Base-by-base conservation (phyloP, 2,329 filamentous ascomycete species). In the Huntiella omanensis region DNA sequence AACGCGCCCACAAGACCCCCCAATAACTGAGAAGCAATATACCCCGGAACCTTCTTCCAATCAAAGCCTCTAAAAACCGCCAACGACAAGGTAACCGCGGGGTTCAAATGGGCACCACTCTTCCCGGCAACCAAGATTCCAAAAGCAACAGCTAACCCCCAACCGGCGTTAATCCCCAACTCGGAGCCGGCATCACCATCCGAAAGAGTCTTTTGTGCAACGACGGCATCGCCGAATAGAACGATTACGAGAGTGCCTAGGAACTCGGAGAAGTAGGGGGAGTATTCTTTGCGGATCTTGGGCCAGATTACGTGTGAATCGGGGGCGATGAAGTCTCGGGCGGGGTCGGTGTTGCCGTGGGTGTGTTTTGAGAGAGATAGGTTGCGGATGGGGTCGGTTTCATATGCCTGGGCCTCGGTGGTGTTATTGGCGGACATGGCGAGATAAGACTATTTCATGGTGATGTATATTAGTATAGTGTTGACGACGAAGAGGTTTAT, bases 1-100 rank as follows among this genome's bases (percentile, higher is more conserved):
- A 67, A 67, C 0, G 73, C 67, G 0, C 69, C 80, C 2, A 65
- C 61, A 62, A 83, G 80, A 36, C 72, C 79, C 3, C 80, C 80
- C 0, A 84, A 66, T 4, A 78, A 54, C 55, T 84, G 80, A 0
- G 78, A 73, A 2, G 77, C 47, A 34, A 72, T 63, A 58, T 84
- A 84, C n/a, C 77, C 59, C 1, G 78, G 79, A 51, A 83, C 75
- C 35, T 79, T 75, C 39, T 72, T 68, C 75, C 78, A 83, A 4
- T 80, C 77, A 22, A 81, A 69, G 46, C 73, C 70, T 46, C 80
- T 74, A 58, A 71, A 80, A 41, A 84, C 59, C 55, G 79, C 83
- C 59, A 77, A 80, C 50, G 71, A 68, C 22, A 84, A 67, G 1
- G 79, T 83, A 12, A 84, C 71, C n/a, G 77, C 80, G 0, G 80